Evolutionary conservation across 2,329 filamentous ascomycete genomes (phyloP).

Genomic region (Penicillium sp.): DNA sequence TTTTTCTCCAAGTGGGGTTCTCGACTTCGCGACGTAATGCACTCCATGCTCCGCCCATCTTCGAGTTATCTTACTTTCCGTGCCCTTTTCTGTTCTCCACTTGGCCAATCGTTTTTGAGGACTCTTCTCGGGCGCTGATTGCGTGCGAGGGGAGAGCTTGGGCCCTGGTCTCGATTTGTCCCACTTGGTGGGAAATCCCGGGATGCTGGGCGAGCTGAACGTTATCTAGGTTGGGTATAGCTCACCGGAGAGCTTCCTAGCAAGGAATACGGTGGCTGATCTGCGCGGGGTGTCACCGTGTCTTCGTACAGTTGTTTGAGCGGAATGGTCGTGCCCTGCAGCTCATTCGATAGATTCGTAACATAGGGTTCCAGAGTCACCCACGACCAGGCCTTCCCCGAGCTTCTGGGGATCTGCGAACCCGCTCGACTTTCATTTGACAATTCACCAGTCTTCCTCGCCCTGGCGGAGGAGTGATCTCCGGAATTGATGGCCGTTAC

Average conservation of each 20-base stretch:
- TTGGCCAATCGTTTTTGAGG: not conserved
- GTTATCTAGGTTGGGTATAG: not conserved
- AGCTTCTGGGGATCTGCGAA: not conserved
- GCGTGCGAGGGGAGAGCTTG: not conserved
- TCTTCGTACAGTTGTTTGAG: not conserved
- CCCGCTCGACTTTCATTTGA: not conserved
- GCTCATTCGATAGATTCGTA: not conserved
- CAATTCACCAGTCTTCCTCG: not conserved
- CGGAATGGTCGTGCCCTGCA: not conserved
- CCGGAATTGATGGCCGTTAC: not conserved
- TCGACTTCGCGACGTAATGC: slow-evolving; percentile 4
- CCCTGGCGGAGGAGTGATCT: not conserved
- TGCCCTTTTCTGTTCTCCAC: not conserved
- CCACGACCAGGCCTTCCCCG: not conserved
- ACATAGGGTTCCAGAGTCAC: not conserved
- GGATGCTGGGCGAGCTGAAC: slow-evolving; percentile 1
- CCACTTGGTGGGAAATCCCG: not conserved
- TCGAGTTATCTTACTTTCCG: not conserved
- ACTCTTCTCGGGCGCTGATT: not conserved
- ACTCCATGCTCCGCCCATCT: not conserved
- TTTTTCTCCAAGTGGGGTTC: slow-evolving; percentile 14
- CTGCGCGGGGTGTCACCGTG: slow-evolving; percentile 2
- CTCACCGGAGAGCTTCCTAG: not conserved
- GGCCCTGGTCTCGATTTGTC: not conserved
- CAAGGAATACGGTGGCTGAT: not conserved